Base-by-base conservation (phyloP, 331 rosid genomes). In the Rhamnella rubrinervis region DNA sequence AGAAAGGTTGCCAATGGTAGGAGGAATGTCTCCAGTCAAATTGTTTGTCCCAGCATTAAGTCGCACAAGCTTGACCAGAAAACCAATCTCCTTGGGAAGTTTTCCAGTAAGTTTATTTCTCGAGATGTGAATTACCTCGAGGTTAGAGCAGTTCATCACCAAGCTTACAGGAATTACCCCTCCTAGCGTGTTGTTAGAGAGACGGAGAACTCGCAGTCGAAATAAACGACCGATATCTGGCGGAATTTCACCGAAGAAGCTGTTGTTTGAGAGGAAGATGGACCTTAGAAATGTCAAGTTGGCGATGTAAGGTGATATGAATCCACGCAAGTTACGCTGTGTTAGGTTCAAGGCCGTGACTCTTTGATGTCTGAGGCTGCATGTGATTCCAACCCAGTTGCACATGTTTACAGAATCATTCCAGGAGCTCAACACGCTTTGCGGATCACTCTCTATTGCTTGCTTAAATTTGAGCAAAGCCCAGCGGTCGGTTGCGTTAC, bases 161-260 rank as follows among this genome's bases (percentile, higher is more conserved):
- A 23, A 17, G 60, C 63, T 72, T 8, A 18, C 4, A 0, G 72
- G 78, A 26, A 78, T 20, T 11, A 18, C 62, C 2, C 6, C 7
- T 20, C 46, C 38, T 4, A 50, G 6, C 0, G 10, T 38, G 21
- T 84, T 84, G 3, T 0, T 2, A 60, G 39, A 61, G 7, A 82
- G 3, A 67, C 71, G 56, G 15, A 86, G 77, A 44, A 13, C 6
- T 57, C 68, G 78, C 21, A 86, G 67, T 25, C 46, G 44, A 0
- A 8, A 28, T 4, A 84, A 50, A 23, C 7, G 69, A 46, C 89
- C 92, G 0, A 82, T 41, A 55, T 84, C 81, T 1, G 65, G 74
- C 31, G 87, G 92, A 67, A 89, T 53, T 58, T 74, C 67, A 21
- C 88, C 87, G 23, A 46, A 59, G 49, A 86, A 78, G 23, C 47